phyloP scores from a whole-genome alignment of 768 basidiomycete genomes.

The Termitomyces sp. region DNA sequence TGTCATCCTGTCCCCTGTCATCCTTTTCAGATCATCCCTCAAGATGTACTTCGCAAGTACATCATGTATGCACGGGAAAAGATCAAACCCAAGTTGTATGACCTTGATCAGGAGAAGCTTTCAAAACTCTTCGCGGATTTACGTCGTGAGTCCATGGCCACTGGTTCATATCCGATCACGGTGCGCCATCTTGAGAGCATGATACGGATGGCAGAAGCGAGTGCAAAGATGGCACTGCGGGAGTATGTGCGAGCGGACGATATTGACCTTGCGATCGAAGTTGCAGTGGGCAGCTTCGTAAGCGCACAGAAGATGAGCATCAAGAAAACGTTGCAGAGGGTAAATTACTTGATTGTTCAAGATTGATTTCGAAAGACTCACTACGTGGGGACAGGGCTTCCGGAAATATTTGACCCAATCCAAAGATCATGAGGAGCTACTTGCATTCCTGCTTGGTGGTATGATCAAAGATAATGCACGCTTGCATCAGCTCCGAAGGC shows the following conservation, averaged over 20 bases:
- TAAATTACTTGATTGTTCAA: conserved; percentile 33
- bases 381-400: conserved; percentile 62
- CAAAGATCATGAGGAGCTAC: conserved; percentile 92
- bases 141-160: conserved; percentile 92
- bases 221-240: conserved; percentile 95
- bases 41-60: conserved; percentile 94
- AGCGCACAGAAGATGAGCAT: conserved; percentile 97
- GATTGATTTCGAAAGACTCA: not conserved
- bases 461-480: conserved; percentile 91
- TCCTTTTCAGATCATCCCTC: conserved; percentile 81
- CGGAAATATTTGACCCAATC: conserved; percentile 96
- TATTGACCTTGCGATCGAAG: conserved; percentile 95
- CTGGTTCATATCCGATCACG: conserved; percentile 98
- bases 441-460: conserved; percentile 91
- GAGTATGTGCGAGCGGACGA: conserved; percentile 96
- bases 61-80: conserved; percentile 98
- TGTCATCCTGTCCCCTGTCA: too few species aligned
- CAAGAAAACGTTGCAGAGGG: conserved; percentile 95
- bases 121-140: conserved; percentile 92
- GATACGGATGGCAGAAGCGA: conserved; percentile 99
- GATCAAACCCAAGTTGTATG: conserved; percentile 88
- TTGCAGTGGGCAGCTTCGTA: conserved; percentile 92
- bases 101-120: conserved; percentile 95
- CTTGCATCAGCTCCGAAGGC: conserved; percentile 72
- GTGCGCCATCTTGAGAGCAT: conserved; percentile 97